Conservation (phyloP, 306 rosid genomes). For the Begonia peltatifolia region DNA sequence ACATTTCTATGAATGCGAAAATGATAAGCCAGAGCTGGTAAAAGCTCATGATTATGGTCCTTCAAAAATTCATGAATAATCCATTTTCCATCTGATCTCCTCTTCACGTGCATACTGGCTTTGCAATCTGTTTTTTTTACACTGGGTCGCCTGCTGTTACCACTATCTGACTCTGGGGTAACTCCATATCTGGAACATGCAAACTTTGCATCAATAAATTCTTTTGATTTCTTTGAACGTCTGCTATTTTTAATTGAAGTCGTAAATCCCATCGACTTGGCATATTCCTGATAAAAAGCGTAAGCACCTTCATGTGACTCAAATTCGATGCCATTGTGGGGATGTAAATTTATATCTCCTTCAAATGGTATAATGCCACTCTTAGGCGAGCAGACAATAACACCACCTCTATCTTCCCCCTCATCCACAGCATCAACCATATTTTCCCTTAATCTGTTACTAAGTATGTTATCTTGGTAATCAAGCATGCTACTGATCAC, state of each 20-base stretch:
- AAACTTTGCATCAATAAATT: conserved; percentile 85
- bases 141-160: conserved; percentile 77
- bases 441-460: conserved; percentile 18
- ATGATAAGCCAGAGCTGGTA: conserved; percentile 93
- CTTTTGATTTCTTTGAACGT: conserved; percentile 91
- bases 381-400: conserved; percentile 28
- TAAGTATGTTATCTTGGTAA: conserved; percentile 21
- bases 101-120: conserved; percentile 98
- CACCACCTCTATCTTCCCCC: conserved; percentile 29
- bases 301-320: conserved; percentile 79
- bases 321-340: conserved; percentile 64
- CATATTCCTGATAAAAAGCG: conserved; percentile 77
- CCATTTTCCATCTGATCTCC: conserved; percentile 79
- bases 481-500: conserved; percentile 6
- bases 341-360: conserved; percentile 70
- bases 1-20: conserved; percentile 89
- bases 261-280: conserved; percentile 95
- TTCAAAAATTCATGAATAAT: conserved; percentile 80
- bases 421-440: conserved; percentile 46
- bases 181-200: conserved; percentile 92
- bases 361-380: conserved; percentile 41
- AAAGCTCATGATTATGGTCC: conserved; percentile 86
- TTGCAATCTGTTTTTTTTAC: conserved; percentile 91
- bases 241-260: conserved; percentile 87
- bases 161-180: conserved; percentile 78